Conservation (phyloP, 495 filamentous ascomycete genomes). For the Talaromyces ruber region DNA sequence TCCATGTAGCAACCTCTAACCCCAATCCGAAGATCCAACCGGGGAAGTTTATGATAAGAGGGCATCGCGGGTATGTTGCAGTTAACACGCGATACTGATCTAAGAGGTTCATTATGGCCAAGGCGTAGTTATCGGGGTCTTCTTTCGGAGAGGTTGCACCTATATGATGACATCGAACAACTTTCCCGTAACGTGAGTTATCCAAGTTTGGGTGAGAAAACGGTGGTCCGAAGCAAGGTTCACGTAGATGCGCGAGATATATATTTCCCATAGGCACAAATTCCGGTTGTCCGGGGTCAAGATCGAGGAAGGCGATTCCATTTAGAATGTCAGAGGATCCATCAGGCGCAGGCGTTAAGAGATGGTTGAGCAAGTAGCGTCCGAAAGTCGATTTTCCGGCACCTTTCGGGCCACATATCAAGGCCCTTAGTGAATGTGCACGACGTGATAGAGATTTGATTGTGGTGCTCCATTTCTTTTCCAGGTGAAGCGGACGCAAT, state of each 20-base stretch:
- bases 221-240: conserved; percentile 62
- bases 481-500: conserved; percentile 53
- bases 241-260: conserved; percentile 55
- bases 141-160: conserved; percentile 59
- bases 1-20: conserved; percentile 56
- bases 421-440: conserved; percentile 30
- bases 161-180: conserved; percentile 64
- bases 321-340: conserved; percentile 25
- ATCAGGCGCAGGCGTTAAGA: conserved; percentile 47
- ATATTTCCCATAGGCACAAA: conserved; percentile 70
- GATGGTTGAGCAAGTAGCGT: conserved; percentile 63
- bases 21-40: conserved; percentile 77
- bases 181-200: conserved; percentile 20
- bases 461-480: conserved; percentile 52
- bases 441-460: conserved; percentile 31
- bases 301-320: conserved; percentile 60
- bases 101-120: conserved; percentile 61
- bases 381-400: conserved; percentile 85
- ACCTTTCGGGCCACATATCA: conserved; percentile 72
- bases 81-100: conserved; percentile 47
- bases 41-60: conserved; percentile 73
- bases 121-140: conserved; percentile 61
- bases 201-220: conserved; percentile 57
- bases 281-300: conserved; percentile 81
- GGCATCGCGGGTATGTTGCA: conserved; percentile 32